A percentile compares a stretch with the other conserved stretches of the same genome.
phyloP scores from a whole-genome alignment of 2,329 filamentous ascomycete genomes.

The Pseudogymnoascus sp. region DNA sequence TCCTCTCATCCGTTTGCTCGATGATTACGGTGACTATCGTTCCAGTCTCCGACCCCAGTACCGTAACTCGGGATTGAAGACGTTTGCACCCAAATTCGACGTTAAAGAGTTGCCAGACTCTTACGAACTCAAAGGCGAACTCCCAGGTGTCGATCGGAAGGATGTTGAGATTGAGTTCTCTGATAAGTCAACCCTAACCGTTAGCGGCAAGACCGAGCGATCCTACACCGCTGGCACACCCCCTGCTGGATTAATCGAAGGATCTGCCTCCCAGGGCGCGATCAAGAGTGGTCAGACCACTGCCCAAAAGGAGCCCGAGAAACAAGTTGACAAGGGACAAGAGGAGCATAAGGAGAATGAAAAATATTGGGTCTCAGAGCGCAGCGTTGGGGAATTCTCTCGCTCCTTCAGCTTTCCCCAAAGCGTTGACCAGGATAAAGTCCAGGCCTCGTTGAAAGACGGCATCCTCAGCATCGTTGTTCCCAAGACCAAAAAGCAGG shows the following conservation, averaged over 20 bases:
- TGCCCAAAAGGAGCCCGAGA: conserved; percentile 28
- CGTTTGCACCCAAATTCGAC: conserved; percentile 72
- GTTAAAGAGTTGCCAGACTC: conserved; percentile 58
- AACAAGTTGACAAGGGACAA: conserved; percentile 36
- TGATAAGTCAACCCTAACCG: conserved; percentile 62
- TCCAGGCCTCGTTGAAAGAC: conserved; percentile 55
- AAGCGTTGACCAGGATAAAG: conserved; percentile 52
- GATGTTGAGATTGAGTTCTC: conserved; percentile 72
- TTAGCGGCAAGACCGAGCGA: conserved; percentile 63
- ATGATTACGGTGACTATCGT: conserved; percentile 53
- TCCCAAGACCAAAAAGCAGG: conserved; percentile 8
- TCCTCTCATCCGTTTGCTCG: conserved; percentile 55
- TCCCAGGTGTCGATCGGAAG: conserved; percentile 66
- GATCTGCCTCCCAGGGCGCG: conserved; percentile 20
- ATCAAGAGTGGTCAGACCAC: conserved; percentile 23
- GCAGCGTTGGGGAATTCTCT: conserved; percentile 57
- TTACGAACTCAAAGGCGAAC: conserved; percentile 74
- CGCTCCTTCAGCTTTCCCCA: conserved; percentile 60
- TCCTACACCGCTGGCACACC: conserved; percentile 48
- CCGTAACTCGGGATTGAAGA: conserved; percentile 22
- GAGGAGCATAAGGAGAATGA: conserved; percentile 31
- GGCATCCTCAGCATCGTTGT: conserved; percentile 23
- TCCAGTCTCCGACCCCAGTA: conserved; percentile 15
- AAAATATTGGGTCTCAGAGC: conserved; percentile 66
- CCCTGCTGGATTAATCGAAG: conserved; percentile 42